Evolutionary conservation across 225 moss, liverwort and hornwort genomes (phyloP), one percentile per base, ranked within the genome.

Genomic region (Neckera pumila): DNA sequence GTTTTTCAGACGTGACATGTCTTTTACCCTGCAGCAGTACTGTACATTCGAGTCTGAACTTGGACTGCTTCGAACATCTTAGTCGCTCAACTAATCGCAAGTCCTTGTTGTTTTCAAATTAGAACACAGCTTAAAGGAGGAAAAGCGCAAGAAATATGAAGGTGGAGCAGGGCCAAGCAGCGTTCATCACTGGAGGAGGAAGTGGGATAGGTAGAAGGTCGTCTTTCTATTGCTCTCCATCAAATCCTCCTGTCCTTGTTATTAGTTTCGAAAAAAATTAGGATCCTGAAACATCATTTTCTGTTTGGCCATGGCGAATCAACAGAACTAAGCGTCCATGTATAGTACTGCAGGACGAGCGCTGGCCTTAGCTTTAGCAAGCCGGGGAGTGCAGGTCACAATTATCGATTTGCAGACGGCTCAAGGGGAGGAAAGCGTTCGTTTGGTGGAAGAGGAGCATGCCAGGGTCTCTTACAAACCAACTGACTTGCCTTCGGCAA

Each of bases 361-460:
- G 64, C 61, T 95, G 67, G 91, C 93, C 20, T 6, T 95, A 66
- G 92, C 89, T 78, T 80, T 98, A 3, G 96, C 96, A n/a, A 89
- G 88, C 85, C 90, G 79, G 87, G 96, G 96, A 91, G 92, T 95
- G 63, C 91, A 86, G 15, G 73, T 98, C 14, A 90, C 96, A 8
- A 89, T 96, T 33, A 76, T 93, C 6, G 98, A 95, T 67, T 34
- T 91, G 79, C 86, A 90, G 42, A 47, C 79, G 43, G 30, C 86
- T 26, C 64, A 83, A 62, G 96, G 96, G 18, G 86, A 87, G 75
- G 93, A 95, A 82, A 94, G 93, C 47, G 91, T 96, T 27, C 93
- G 90, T 14, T 89, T 98, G 84, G 92, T 98, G 66, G 89, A 91
- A 90, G 93, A 88, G 87, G 94, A 95, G 86, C 96, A 96, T 81